A percentile compares a stretch with the other conserved stretches of the same genome.
Conservation (phyloP, 2,329 filamentous ascomycete species). For the Aspergillus melleus region DNA sequence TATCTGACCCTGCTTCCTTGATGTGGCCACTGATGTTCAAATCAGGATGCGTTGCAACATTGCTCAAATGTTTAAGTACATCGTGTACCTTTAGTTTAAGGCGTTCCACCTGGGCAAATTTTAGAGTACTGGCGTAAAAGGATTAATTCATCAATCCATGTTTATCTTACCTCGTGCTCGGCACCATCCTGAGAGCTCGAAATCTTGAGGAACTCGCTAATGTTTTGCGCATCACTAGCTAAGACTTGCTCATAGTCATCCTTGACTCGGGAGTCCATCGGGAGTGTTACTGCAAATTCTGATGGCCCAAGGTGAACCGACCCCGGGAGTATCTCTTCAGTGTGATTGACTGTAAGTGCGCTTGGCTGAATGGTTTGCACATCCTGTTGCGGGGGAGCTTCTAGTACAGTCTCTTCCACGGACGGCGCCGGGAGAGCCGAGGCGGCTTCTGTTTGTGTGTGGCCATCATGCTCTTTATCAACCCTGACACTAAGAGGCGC, state of each 20-base stretch:
- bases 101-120: conserved; percentile 4
- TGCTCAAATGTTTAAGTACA: conserved; percentile 40
- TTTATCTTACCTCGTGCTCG: conserved; percentile 27
- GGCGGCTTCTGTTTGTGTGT: conserved; percentile 23
- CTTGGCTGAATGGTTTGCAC: conserved; percentile 41
- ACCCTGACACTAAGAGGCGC: conserved; percentile 38
- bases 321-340: conserved; percentile 29
- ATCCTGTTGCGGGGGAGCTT: conserved; percentile 19
- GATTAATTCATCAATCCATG: neutral
- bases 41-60: conserved; percentile 47
- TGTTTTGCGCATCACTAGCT: conserved; percentile 26
- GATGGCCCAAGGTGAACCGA: conserved; percentile 38
- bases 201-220: conserved; percentile 30
- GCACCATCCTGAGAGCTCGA: conserved; percentile 16
- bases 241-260: conserved; percentile 43
- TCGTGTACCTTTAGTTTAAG: conserved; percentile 34
- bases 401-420: conserved; percentile 28
- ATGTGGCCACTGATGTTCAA: conserved; percentile 43
- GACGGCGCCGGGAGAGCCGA: conserved; percentile 25
- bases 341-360: conserved; percentile 31
- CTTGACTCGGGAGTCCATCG: conserved; percentile 46
- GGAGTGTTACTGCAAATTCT: conserved; percentile 43
- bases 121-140: neutral
- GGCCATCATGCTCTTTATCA: conserved; percentile 30
- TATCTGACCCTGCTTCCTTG: conserved; percentile 33